phyloP scores from a whole-genome alignment of 2,329 filamentous ascomycete species.

The Fusarium coffeatum region DNA sequence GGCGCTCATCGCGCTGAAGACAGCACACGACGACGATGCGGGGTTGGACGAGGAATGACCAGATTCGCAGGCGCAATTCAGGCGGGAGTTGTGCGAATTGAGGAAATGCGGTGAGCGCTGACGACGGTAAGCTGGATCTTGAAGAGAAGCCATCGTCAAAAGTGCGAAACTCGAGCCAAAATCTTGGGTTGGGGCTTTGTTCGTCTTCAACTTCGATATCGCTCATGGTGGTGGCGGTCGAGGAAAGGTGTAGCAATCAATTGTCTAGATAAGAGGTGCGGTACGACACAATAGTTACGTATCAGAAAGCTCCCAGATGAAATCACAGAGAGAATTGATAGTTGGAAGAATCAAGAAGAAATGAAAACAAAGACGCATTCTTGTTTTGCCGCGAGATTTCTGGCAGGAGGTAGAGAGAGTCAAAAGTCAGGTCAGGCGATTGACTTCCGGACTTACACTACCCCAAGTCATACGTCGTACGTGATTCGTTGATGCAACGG shows the following conservation, averaged over 20 bases:
- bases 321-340: background rate
- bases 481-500: slow-evolving; percentile 16
- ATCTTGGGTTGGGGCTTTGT: slow-evolving; percentile 47
- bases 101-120: slow-evolving; percentile 46
- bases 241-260: slow-evolving; percentile 5
- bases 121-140: slow-evolving; percentile 8
- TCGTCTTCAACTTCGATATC: slow-evolving; percentile 39
- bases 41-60: slow-evolving; percentile 58
- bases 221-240: slow-evolving; percentile 35
- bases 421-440: slow-evolving; percentile 38
- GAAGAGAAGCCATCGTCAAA: slow-evolving; percentile 55
- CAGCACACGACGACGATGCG: slow-evolving; percentile 60
- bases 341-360: slow-evolving; percentile 20
- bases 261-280: slow-evolving; percentile 2
- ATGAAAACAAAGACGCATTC: slow-evolving; percentile 26
- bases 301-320: background rate
- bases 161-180: slow-evolving; percentile 61
- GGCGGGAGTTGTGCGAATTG: slow-evolving; percentile 57
- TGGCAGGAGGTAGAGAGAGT: background rate
- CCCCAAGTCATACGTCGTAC: slow-evolving; percentile 17
- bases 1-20: slow-evolving; percentile 49
- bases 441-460: slow-evolving; percentile 25
- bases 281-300: background rate
- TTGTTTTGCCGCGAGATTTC: slow-evolving; percentile 21
- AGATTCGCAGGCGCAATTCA: slow-evolving; percentile 62